Evolutionary conservation across 164 flowering plant species (phyloP).

Genomic region (Protea cynaroides): DNA sequence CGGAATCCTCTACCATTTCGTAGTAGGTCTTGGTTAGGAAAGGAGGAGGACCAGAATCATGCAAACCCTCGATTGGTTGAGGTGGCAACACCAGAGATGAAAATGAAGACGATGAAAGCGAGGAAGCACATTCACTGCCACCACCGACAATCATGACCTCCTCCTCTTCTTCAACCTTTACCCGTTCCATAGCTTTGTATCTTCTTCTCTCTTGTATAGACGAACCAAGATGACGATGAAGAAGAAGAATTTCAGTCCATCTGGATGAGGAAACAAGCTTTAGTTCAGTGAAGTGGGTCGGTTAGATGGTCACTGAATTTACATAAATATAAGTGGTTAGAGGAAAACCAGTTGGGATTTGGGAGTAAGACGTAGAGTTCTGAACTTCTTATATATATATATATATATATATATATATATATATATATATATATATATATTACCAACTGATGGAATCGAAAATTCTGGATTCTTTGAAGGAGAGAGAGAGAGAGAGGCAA

Average conservation of each 20-base stretch:
- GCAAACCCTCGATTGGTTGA: constrained; percentile 45
- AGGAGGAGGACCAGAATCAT: constrained; percentile 61
- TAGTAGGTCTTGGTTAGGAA: constrained; percentile 64
- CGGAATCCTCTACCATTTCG: constrained; percentile 70
- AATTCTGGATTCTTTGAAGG: not conserved
- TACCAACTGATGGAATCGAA: constrained; percentile 8
- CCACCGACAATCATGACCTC: not conserved
- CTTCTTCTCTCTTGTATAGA: not conserved
- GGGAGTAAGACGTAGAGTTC: not conserved
- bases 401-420: no score
- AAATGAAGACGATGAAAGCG: not conserved
- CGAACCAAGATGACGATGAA: not conserved
- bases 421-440: no score
- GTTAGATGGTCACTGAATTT: not conserved
- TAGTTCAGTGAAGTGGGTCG: no score
- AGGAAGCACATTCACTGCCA: no score
- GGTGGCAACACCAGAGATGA: constrained; percentile 11
- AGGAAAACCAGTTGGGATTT: not conserved
- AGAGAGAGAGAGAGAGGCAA: not conserved
- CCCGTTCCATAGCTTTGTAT: constrained; percentile 8
- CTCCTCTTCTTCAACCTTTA: constrained; percentile 8
- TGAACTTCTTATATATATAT: no score
- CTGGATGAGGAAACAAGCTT: not conserved
- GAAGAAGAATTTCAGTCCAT: not conserved
- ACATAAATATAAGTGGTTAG: not conserved